These are phyloP conservation scores for Trametes gibbosa DNA, from an alignment of 768 basidiomycete species.

Conservation along the genomic window DNA sequence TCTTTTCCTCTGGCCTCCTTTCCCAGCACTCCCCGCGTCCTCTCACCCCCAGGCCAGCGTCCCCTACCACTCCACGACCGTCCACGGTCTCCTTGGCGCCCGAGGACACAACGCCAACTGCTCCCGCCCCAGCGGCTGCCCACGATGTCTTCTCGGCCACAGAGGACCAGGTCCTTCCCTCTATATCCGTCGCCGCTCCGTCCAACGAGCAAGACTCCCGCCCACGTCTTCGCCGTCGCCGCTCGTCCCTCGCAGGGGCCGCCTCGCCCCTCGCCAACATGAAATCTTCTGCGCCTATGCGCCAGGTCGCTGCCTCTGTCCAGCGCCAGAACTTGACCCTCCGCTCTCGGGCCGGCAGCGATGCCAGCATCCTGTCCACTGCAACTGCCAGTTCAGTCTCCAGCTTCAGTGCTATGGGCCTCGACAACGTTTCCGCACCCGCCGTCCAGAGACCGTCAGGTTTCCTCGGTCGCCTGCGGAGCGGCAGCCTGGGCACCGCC, in stretches of 20 bases:
- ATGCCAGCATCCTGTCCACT: slow-evolving; percentile 27
- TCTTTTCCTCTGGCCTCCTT: slow-evolving; percentile 71
- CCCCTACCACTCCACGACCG: slow-evolving; percentile 27
- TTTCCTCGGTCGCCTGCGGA: slow-evolving; percentile 52
- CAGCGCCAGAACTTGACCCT: slow-evolving; percentile 45
- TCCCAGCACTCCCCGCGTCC: slow-evolving; percentile 38
- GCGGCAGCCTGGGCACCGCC: slow-evolving; percentile 47
- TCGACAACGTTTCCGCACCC: background rate
- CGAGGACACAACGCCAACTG: slow-evolving; percentile 39
- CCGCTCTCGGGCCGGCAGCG: slow-evolving; percentile 47
- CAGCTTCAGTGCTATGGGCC: slow-evolving; percentile 32
- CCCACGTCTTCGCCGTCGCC: slow-evolving; percentile 55
- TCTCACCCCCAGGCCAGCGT: slow-evolving; percentile 20
- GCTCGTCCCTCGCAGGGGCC: slow-evolving; percentile 58
- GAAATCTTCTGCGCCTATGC: slow-evolving; percentile 46
- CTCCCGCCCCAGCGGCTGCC: slow-evolving; percentile 29
- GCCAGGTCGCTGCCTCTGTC: slow-evolving; percentile 49
- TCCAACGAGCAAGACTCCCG: slow-evolving; percentile 22
- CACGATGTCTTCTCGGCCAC: slow-evolving; percentile 17
- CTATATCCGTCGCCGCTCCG: slow-evolving; percentile 30
- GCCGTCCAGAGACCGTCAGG: slow-evolving; percentile 32
- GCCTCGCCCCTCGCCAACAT: slow-evolving; percentile 55
- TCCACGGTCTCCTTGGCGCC: slow-evolving; percentile 25
- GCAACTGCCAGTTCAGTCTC: slow-evolving; percentile 19
- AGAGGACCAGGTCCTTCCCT: slow-evolving; percentile 27